These are phyloP conservation scores for Coemansia sp. DNA, from an alignment of 192 early-diverging fungal genomes.

Conservation along the genomic window DNA sequence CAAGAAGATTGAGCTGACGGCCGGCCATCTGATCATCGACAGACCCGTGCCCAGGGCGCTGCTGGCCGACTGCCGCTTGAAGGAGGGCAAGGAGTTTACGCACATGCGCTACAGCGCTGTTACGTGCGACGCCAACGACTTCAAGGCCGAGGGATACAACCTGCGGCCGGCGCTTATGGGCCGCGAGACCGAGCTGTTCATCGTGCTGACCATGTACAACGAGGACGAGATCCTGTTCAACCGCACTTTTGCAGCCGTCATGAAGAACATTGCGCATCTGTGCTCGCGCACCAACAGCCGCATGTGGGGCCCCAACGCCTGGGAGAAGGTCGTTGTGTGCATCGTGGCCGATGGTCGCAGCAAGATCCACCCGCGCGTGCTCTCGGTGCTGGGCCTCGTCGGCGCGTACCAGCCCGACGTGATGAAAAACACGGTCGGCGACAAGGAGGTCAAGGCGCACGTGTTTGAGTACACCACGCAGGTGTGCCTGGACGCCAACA, in stretches of 20 bases:
- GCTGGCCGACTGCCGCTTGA: slow-evolving; percentile 52
- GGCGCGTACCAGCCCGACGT: slow-evolving; percentile 76
- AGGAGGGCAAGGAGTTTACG: slow-evolving; percentile 78
- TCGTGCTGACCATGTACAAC: slow-evolving; percentile 91
- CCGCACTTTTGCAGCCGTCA: slow-evolving; percentile 82
- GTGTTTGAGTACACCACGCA: slow-evolving; percentile 92
- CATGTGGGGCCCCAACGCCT: slow-evolving; percentile 81
- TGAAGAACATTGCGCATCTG: slow-evolving; percentile 90
- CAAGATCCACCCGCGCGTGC: slow-evolving; percentile 75
- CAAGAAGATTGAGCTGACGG: slow-evolving; percentile 63
- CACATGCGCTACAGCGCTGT: slow-evolving; percentile 94
- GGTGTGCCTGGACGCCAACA: slow-evolving; percentile 63
- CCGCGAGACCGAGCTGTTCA: slow-evolving; percentile 83
- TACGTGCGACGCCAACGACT: slow-evolving; percentile 85
- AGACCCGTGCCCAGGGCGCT: slow-evolving; percentile 66
- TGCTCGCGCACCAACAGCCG: slow-evolving; percentile 74
- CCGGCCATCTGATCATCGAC: slow-evolving; percentile 74
- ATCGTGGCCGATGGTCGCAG: slow-evolving; percentile 88
- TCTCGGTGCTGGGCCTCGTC: slow-evolving; percentile 79
- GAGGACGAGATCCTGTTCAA: slow-evolving; percentile 91
- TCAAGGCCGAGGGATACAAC: slow-evolving; percentile 69
- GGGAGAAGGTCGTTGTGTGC: slow-evolving; percentile 92
- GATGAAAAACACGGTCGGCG: slow-evolving; percentile 67
- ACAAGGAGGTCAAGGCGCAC: slow-evolving; percentile 73
- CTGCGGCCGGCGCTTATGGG: slow-evolving; percentile 73